phyloP scores from a whole-genome alignment of 1,139 yeast species.

The Diutina ranongensis region DNA sequence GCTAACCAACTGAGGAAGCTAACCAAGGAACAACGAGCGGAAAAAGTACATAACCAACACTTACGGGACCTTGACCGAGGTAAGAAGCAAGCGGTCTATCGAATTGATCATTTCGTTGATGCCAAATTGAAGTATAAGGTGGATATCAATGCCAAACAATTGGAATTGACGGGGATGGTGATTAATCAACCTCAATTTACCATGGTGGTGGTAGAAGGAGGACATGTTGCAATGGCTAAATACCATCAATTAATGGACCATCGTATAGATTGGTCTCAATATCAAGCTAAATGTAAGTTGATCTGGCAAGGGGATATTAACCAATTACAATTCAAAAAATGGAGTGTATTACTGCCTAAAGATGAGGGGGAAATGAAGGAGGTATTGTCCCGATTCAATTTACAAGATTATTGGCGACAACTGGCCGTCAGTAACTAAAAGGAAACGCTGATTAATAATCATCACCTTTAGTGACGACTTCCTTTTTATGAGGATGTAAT shows the following conservation, averaged over 20 bases:
- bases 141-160: conserved; percentile 69
- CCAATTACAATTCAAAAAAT: conserved; percentile 42
- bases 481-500: conserved; percentile 85
- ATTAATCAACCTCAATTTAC: conserved; percentile 33
- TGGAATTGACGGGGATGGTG: conserved; percentile 51
- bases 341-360: conserved; percentile 44
- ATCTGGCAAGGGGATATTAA: conserved; percentile 72
- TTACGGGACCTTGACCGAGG: conserved; percentile 36
- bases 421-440: conserved; percentile 10
- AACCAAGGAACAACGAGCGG: conserved; percentile 43
- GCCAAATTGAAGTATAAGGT: conserved; percentile 64
- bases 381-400: conserved; percentile 36
- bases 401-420: conserved; percentile 54
- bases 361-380: conserved; percentile 45
- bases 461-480: conserved; percentile 89
- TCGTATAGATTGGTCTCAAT: conserved; percentile 63
- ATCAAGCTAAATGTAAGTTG: conserved; percentile 37
- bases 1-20: conserved; percentile 54
- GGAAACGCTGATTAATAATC: conserved; percentile 42
- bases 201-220: conserved; percentile 66
- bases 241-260: conserved; percentile 50
- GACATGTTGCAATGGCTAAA: conserved; percentile 40
- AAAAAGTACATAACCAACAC: conserved; percentile 37
- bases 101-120: conserved; percentile 40
- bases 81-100: conserved; percentile 45